Base-by-base conservation (phyloP, 768 basidiomycete species). In the Termitomyces sp. region DNA sequence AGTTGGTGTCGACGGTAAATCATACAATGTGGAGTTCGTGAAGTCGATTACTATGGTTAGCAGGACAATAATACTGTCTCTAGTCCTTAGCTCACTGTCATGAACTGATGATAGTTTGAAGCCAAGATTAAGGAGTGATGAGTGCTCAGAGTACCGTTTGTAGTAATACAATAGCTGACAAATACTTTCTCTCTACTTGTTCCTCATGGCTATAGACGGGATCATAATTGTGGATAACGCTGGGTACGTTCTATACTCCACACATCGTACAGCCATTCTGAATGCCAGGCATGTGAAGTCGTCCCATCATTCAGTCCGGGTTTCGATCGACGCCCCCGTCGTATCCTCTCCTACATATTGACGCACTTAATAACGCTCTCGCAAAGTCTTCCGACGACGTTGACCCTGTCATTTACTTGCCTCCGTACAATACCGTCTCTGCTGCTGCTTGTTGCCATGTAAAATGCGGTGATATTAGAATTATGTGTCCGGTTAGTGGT, bases 271-370 rank as follows among this genome's bases (percentile, higher is more conserved):
- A 63, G 42, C 33, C 37, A 34, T 57, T 49, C 60, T 61, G 58
- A 61, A 67, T 70, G 27, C 70, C 63, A 44, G 58, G 56, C 34
- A 57, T 56, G 34, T 49, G 58, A 70, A 87, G 84, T 57, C 82
- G 84, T 48, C 86, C 94, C 27, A 89, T 97, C 63, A 91, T 95
- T 63, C 91, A 94, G 73, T 94, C 94, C 33, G 90, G 89, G 42
- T 97, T 95, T 74, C 86, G 89, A 56, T 86, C 86, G 18, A 86
- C 84, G 46, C 80, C 88, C 12, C 72, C 88, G 0, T 85, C 88
- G 1, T 94, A 93, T 71, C 88, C 95, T 1, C 77, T 94, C 8
- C 75, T 95, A 2, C 93, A 95, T 69, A 87, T 95, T 64, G 93
- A 95, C 70, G 85, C 93, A 1, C 78, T 91, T 62, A 95, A 90